Percentiles rank a stretch among this genome's conserved stretches.
Conservation (phyloP, 2,329 filamentous ascomycete species). For the Claviceps africana region DNA sequence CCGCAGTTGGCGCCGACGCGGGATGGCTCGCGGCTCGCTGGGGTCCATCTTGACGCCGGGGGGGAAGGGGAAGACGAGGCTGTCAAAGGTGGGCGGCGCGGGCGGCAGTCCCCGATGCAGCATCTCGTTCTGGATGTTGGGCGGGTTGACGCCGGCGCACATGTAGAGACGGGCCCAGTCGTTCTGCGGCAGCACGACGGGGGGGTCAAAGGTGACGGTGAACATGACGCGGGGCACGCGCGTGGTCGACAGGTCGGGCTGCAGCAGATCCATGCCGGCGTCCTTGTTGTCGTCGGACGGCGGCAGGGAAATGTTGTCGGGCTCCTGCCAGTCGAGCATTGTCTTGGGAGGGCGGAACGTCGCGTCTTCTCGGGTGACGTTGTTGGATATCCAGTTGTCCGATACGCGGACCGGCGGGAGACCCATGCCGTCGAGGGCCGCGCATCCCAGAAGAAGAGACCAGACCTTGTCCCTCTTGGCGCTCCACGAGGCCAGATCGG, state of each 20-base stretch:
- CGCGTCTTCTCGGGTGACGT: conserved; percentile 43
- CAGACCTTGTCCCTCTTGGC: conserved; percentile 40
- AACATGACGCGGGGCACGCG: conserved; percentile 61
- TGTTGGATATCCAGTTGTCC: conserved; percentile 57
- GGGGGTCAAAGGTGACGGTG: conserved; percentile 59
- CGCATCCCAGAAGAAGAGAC: conserved; percentile 55
- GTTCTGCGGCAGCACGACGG: conserved; percentile 52
- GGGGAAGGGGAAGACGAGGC: conserved; percentile 40
- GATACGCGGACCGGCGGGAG: conserved; percentile 55
- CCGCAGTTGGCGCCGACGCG: conserved; percentile 34
- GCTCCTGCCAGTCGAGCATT: conserved; percentile 59
- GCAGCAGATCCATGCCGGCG: conserved; percentile 37
- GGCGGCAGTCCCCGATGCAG: conserved; percentile 15
- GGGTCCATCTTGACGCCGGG: conserved; percentile 36
- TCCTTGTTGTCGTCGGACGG: conserved; percentile 32
- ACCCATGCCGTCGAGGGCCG: conserved; percentile 28
- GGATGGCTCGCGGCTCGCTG: conserved; percentile 43
- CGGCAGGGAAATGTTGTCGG: conserved; percentile 47
- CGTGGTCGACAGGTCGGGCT: conserved; percentile 27
- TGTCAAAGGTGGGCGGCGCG: conserved; percentile 39
- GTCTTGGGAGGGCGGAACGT: conserved; percentile 26
- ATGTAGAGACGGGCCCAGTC: conserved; percentile 50
- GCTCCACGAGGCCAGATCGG: conserved; percentile 20
- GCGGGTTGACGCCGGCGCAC: conserved; percentile 34
- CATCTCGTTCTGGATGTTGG: conserved; percentile 20